Evolutionary conservation across 139 green algal species (phyloP), one percentile per base, ranked within the genome.

Genomic region (Auxenochlorella pyrenoidosa): DNA sequence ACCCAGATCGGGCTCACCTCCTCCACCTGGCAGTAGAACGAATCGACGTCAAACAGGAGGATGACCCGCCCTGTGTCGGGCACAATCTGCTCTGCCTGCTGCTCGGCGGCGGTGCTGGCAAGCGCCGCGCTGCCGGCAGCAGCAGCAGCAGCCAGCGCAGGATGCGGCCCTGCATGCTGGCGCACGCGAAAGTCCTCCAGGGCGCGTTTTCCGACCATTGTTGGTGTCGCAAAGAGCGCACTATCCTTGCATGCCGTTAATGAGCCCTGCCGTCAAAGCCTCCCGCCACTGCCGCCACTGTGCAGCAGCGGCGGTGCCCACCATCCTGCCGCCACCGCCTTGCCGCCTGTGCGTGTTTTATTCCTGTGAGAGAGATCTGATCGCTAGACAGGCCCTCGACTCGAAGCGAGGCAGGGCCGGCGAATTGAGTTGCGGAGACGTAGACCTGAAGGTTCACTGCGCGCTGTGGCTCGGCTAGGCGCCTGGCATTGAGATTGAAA

Each of bases 11-110:
- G 89, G 8, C 93, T 87, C 2, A 94, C 54, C 88, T 98, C 93
- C 87, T 98, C 96, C 26, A 94, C 91, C 73, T 97, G 94, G 1
- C 89, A 91, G 43, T 97, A 97, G 79, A 97, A 97, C 32, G 81
- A 88, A 44, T 97, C 95, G 3, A 92, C 92, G 44, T 97, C 95
- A 75, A 97, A 94, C 78, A 97, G 95, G 0, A 97, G 30, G 6
- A 97, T 92, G 5, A 94, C 91, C 3, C 93, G 63, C 5, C 58
- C 72, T 0, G 82, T 59, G 82, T 94, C 92, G 5, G 89, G 87
- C 47, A 54, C n/a, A 18, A 82, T 82, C 3, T 1, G n/a, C 51
- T 82, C 76, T 5, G 72, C 32, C 43, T 41, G 28, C 75, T 63
- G 40, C 73, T 36, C 40, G 15, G 28, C 41, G 12, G 40, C 41